Evolutionary conservation across 768 basidiomycete genomes (phyloP).

Genomic region (Tylopilus subfusipes): DNA sequence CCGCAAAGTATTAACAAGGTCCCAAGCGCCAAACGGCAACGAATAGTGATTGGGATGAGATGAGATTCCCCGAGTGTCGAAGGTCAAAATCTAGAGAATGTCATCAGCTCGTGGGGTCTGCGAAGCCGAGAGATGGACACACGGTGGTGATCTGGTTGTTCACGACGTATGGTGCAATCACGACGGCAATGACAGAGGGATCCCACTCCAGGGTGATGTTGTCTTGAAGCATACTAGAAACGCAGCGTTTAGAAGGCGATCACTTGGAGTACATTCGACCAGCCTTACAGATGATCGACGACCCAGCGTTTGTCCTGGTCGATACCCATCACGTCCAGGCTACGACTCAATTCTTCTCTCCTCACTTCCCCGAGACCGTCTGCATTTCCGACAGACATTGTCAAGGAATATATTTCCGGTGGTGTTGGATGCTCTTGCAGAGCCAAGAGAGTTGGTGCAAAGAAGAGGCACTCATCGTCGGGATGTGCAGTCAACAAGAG

Average conservation of each 20-base stretch:
- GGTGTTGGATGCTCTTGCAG: slow-evolving; percentile 32
- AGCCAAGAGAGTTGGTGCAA: slow-evolving; percentile 74
- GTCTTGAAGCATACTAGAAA: slow-evolving; percentile 64
- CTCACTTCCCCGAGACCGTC: slow-evolving; percentile 68
- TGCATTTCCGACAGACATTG: slow-evolving; percentile 76
- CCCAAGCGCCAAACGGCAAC: slow-evolving; percentile 52
- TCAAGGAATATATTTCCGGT: slow-evolving; percentile 55
- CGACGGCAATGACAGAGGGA: slow-evolving; percentile 50
- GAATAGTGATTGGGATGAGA: slow-evolving; percentile 84
- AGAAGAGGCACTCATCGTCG: slow-evolving; percentile 94
- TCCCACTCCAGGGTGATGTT: slow-evolving; percentile 70
- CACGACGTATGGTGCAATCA: slow-evolving; percentile 56
- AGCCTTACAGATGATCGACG: slow-evolving; percentile 68
- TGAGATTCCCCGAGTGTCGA: slow-evolving; percentile 76
- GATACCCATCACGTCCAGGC: slow-evolving; percentile 69
- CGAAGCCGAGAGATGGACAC: slow-evolving; percentile 19
- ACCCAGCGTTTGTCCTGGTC: slow-evolving; percentile 49
- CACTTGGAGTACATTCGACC: slow-evolving; percentile 2
- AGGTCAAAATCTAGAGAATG: slow-evolving; percentile 70
- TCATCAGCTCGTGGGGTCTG: neutral
- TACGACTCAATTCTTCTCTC: slow-evolving; percentile 53
- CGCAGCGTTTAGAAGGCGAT: slow-evolving; percentile 7
- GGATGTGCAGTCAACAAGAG: slow-evolving; percentile 88
- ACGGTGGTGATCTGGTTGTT: slow-evolving; percentile 63
- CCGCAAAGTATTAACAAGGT: slow-evolving; percentile 37